phyloP scores from a whole-genome alignment of 202 grass and related monocot genomes.

The Brachypodium distachyon region DNA sequence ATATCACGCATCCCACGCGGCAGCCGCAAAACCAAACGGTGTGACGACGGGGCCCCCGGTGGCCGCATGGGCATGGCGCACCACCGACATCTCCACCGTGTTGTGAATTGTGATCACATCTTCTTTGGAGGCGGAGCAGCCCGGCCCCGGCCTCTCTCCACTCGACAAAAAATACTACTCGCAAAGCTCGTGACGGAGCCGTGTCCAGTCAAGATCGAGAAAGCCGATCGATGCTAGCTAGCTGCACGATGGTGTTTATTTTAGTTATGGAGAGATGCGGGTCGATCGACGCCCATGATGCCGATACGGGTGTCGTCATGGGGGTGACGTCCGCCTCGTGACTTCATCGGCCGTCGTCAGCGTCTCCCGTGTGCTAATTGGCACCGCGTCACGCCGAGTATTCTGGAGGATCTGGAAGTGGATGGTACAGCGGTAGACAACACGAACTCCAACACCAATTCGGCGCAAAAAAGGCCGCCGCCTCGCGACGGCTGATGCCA shows the following conservation, averaged over 20 bases:
- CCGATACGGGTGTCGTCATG: not conserved
- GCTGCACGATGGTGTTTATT: not conserved
- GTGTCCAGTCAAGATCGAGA: no score
- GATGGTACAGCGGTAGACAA: not conserved
- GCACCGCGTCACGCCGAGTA: not conserved
- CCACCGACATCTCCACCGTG: not conserved
- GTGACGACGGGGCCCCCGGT: not conserved
- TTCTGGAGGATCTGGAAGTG: not conserved
- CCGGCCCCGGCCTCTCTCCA: no score
- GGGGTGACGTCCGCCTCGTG: not conserved
- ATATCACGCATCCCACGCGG: not conserved
- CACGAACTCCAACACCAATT: not conserved
- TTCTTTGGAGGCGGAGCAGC: no score
- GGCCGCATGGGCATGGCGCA: not conserved
- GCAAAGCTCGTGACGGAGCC: not conserved
- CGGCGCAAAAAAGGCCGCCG: not conserved
- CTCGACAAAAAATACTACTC: no score
- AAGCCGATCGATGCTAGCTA: no score
- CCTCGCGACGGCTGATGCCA: not conserved
- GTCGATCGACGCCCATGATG: not conserved
- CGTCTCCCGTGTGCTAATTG: not conserved
- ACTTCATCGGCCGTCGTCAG: not conserved
- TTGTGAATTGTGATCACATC: no score
- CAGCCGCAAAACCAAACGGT: not conserved
- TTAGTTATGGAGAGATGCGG: not conserved